Evolutionary conservation across 768 basidiomycete species (phyloP).

Genomic region (Collybia sp.): DNA sequence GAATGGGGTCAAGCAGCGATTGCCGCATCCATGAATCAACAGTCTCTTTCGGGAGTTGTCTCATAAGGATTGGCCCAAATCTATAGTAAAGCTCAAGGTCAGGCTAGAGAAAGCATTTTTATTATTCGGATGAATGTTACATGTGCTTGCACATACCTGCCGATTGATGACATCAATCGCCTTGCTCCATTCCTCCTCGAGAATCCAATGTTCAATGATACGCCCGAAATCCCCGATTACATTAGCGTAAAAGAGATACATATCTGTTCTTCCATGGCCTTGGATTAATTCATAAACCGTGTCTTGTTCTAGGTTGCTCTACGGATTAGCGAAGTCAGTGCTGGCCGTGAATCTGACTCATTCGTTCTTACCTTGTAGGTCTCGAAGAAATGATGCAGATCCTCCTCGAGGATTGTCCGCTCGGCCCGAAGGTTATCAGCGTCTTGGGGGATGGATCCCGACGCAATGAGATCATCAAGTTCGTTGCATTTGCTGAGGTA

Average conservation of each 20-base stretch:
- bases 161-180: constrained; percentile 88
- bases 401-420: constrained; percentile 82
- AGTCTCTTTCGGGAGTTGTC: constrained; percentile 81
- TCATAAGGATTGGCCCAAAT: constrained; percentile 84
- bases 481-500: constrained; percentile 97
- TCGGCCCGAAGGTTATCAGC: constrained; percentile 83
- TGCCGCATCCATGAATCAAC: constrained; percentile 92
- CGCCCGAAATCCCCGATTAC: constrained; percentile 77
- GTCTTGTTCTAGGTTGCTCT: constrained; percentile 80
- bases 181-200: constrained; percentile 89
- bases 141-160: constrained; percentile 51
- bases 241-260: constrained; percentile 87
- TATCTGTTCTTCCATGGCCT: constrained; percentile 88
- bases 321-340: background rate
- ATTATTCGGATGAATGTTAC: constrained; percentile 2
- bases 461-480: constrained; percentile 88
- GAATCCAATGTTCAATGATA: constrained; percentile 88
- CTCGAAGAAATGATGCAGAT: constrained; percentile 87
- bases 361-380: constrained; percentile 75
- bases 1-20: constrained; percentile 70
- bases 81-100: constrained; percentile 89
- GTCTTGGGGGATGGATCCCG: constrained; percentile 76
- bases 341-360: no score
- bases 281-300: constrained; percentile 93
- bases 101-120: constrained; percentile 39